A percentile compares a stretch with the other conserved stretches of the same genome.
phyloP scores from a whole-genome alignment of 208 protist genomes.

The Trypanosoma cruzi region DNA sequence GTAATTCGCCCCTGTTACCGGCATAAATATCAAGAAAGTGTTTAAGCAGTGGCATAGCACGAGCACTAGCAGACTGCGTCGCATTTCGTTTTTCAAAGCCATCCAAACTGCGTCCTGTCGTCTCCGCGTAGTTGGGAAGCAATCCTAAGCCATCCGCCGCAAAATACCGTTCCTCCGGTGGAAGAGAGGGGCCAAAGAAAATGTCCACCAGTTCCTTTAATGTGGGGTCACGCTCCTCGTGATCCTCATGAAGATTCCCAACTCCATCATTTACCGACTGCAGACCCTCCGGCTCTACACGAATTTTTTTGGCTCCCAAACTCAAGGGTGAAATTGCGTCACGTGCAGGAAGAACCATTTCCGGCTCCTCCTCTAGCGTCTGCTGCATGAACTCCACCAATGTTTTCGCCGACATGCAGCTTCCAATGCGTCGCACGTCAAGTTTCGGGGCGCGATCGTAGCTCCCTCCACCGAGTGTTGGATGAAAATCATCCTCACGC shows the following conservation, averaged over 20 bases:
- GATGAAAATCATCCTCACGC: conserved; percentile 68
- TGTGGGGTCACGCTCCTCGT: conserved; percentile 2
- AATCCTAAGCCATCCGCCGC: conserved; percentile 61
- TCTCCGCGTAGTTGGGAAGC: conserved; percentile 44
- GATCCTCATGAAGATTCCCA: background rate
- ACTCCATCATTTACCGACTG: background rate
- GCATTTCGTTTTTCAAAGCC: conserved; percentile 23
- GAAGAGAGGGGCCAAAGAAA: conserved; percentile 28
- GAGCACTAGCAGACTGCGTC: conserved; percentile 22
- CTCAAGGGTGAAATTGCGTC: background rate
- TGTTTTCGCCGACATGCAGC: conserved; percentile 47
- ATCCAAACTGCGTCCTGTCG: conserved; percentile 9
- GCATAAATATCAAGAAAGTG: conserved; percentile 49
- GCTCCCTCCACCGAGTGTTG: conserved; percentile 43
- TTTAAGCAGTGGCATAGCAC: conserved; percentile 37
- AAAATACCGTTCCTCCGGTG: conserved; percentile 26
- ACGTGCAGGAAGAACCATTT: conserved; percentile 9
- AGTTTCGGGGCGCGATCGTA: conserved; percentile 47
- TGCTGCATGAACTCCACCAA: conserved; percentile 50
- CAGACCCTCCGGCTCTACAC: background rate
- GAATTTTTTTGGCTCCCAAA: background rate
- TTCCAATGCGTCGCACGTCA: conserved; percentile 63
- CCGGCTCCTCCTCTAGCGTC: conserved; percentile 25
- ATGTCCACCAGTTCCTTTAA: conserved; percentile 22
- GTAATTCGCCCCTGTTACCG: conserved; percentile 39